phyloP scores from a whole-genome alignment of 257 asterid genomes.

The Nicotiana noctiflora region DNA sequence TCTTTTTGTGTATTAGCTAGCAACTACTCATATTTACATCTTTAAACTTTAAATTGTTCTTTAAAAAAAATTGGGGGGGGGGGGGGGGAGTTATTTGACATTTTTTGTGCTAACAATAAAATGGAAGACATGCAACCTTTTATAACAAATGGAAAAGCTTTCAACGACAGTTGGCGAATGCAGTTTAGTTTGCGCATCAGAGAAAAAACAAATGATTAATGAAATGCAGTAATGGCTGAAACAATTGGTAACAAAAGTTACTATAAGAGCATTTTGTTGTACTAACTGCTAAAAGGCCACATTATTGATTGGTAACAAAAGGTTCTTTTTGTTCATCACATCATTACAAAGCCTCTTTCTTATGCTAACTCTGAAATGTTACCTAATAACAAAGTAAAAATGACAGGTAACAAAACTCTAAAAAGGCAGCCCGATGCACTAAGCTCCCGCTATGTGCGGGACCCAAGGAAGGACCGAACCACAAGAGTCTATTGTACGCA shows the following conservation, averaged over 20 bases:
- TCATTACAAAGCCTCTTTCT: not conserved
- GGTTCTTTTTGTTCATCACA: not conserved
- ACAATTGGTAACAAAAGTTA: not conserved
- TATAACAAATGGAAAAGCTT: not conserved
- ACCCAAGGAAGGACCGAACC: too few species aligned
- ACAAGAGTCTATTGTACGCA: too few species aligned
- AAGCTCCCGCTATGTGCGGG: too few species aligned
- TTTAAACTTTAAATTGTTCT: too few species aligned
- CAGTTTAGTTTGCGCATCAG: not conserved
- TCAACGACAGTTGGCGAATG: not conserved
- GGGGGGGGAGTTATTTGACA: too few species aligned
- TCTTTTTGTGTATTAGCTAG: too few species aligned
- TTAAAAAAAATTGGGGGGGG: too few species aligned
- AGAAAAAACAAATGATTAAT: not conserved
- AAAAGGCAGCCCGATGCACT: not conserved
- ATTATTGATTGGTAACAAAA: not conserved
- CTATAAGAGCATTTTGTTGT: not conserved
- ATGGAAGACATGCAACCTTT: not conserved
- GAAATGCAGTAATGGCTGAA: not conserved
- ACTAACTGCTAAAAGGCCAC: not conserved
- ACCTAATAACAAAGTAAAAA: not conserved
- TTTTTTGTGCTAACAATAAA: not conserved
- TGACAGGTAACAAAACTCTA: not conserved
- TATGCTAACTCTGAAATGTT: not conserved
- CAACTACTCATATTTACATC: too few species aligned